Evolutionary conservation across 2,329 filamentous ascomycete genomes (phyloP), one percentile per base, ranked within the genome.

Genomic region (Corinectria fuckeliana): DNA sequence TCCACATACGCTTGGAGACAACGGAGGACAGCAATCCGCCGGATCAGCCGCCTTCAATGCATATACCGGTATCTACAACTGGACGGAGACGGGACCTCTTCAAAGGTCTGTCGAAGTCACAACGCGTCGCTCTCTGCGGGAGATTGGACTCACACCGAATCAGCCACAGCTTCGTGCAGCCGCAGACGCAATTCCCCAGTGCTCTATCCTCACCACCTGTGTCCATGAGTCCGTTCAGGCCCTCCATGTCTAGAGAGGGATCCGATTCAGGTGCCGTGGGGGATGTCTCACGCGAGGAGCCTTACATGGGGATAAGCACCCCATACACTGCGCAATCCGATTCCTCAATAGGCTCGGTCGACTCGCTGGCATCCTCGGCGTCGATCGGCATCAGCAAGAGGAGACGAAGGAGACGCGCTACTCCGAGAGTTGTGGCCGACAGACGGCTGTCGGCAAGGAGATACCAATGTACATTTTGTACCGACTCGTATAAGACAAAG

Each of bases 401-500:
- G 26, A 30, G 55, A 16, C 44, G 53, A 50, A 50, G 53, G 36
- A 38, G 20, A 16, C 36, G 16, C 6, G 36, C 20, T 7, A 9
- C n/a, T 18, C 10, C 36, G 11, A 38, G 36, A 38, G 36, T 9
- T 7, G 16, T 38, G 13, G 5, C 8, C 8, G 36, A 16, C 36
- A 38, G n/a, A 10, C 11, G 36, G n/a, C 16, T 11, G 16, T 20
- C 18, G 20, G 36, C 9, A 38, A 26, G 25, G 9, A 26, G 25
- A 36, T 61, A 61, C 16, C 60, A 62, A 34, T 62, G 59, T 5
- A 61, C 59, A 1, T 61, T 61, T 10, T 61, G 59, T 21, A 58
- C 55, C 3, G 59, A 61, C 23, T 18, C 49, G 8, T 62, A 59
- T 32, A 62, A 62, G 20, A 62, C 56, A 2, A 62, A 62, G 13